Conservation (phyloP, 345 rosid genomes). For the Viola odorata region DNA sequence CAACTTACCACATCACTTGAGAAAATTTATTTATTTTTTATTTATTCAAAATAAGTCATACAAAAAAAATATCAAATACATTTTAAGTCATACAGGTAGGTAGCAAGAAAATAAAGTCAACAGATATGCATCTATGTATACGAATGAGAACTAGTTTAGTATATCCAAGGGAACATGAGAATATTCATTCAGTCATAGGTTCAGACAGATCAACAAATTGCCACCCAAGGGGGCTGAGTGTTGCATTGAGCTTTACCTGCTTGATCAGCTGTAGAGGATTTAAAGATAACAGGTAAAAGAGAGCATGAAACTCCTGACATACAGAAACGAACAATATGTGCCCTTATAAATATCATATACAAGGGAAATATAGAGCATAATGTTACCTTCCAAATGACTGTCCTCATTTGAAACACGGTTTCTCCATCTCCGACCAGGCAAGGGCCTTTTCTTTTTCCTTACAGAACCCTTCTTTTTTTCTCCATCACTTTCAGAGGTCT, state of each 20-base stretch:
- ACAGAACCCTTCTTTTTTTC: conserved; percentile 36
- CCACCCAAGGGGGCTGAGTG: neutral
- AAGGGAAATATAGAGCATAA: conserved; percentile 35
- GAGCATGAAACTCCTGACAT: conserved; percentile 2
- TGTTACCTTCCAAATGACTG: conserved; percentile 37
- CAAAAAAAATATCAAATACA: no score
- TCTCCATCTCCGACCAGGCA: conserved; percentile 86
- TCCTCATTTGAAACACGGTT: conserved; percentile 60
- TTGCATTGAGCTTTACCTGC: neutral
- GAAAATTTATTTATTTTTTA: no score
- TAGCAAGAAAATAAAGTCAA: no score
- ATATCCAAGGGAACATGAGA: no score
- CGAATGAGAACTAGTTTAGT: no score
- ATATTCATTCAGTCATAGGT: no score
- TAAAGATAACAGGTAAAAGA: neutral
- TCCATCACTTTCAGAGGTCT: conserved; percentile 38
- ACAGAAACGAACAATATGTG: conserved; percentile 4
- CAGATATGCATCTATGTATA: no score
- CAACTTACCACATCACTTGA: no score
- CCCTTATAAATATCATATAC: conserved; percentile 8
- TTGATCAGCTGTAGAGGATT: neutral
- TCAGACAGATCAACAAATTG: no score
- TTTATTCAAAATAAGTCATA: no score
- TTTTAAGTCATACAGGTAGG: no score
- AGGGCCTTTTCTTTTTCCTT: conserved; percentile 65